These are phyloP conservation scores for Eucalyptus leucophloia DNA, from an alignment of 345 rosid species.

Conservation along the genomic window DNA sequence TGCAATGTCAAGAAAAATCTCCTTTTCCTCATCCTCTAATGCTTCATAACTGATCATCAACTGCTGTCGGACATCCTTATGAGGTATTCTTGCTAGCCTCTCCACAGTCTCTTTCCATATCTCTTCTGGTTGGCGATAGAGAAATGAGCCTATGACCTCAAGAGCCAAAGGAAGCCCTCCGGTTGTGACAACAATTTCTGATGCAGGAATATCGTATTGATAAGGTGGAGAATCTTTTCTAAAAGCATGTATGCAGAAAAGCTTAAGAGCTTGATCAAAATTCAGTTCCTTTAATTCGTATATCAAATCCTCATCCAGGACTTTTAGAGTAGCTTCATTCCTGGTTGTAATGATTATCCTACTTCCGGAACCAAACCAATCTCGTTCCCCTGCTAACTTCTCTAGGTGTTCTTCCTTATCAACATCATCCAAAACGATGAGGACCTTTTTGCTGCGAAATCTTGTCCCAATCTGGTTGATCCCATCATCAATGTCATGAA, in stretches of 20 bases:
- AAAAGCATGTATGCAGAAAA: neutral
- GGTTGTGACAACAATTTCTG: neutral
- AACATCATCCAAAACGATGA: neutral
- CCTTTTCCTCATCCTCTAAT: neutral
- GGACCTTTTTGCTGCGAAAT: neutral
- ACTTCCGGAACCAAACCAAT: neutral
- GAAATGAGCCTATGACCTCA: neutral
- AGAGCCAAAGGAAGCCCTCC: neutral
- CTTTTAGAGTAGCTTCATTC: neutral
- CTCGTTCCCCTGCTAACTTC: neutral
- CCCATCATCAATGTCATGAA: neutral
- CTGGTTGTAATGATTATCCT: neutral
- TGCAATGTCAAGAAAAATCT: neutral
- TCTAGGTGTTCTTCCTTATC: neutral
- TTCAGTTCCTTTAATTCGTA: neutral
- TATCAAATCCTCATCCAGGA: neutral
- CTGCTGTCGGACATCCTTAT: neutral
- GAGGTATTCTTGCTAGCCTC: neutral
- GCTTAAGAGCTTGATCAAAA: neutral
- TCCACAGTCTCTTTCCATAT: neutral
- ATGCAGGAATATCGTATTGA: neutral
- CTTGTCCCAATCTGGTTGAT: neutral
- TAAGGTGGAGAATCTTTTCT: neutral
- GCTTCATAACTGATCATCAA: neutral
- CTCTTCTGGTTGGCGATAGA: neutral